Conservation (phyloP, 306 rosid genomes). For the Fagus crenata region DNA sequence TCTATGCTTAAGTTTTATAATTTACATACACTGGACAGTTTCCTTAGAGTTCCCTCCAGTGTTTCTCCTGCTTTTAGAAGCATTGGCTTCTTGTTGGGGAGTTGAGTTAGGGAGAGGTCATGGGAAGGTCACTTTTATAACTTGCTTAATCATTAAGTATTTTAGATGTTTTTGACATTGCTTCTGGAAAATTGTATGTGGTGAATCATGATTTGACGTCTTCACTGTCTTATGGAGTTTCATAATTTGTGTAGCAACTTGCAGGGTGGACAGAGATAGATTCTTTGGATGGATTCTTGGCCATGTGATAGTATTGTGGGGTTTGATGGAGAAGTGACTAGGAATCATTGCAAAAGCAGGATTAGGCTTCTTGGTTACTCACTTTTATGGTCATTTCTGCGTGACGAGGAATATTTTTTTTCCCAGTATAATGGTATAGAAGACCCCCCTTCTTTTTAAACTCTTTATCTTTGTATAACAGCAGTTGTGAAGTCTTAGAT, state of each 20-base stretch:
- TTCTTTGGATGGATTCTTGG: slow-evolving; percentile 15
- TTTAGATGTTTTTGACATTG: neutral
- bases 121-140: neutral
- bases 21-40: slow-evolving; percentile 8
- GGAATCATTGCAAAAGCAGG: slow-evolving; percentile 16
- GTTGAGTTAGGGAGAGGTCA: slow-evolving; percentile 15
- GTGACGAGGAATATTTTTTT: slow-evolving; percentile 14
- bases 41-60: slow-evolving; percentile 9
- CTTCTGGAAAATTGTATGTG: neutral
- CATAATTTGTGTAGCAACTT: slow-evolving; percentile 31
- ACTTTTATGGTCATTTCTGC: slow-evolving; percentile 26
- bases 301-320: slow-evolving; percentile 21
- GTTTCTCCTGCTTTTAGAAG: slow-evolving; percentile 2
- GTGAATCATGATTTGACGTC: neutral
- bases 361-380: slow-evolving; percentile 25
- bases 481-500: slow-evolving; percentile 25
- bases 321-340: slow-evolving; percentile 12
- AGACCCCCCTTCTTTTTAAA: slow-evolving; percentile 24
- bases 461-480: slow-evolving; percentile 34
- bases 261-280: slow-evolving; percentile 24
- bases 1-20: neutral
- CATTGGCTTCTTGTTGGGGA: slow-evolving; percentile 10
- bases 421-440: slow-evolving; percentile 27
- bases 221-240: slow-evolving; percentile 21
- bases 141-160: neutral